Evolutionary conservation across 345 rosid species (phyloP), one percentile per base, ranked within the genome.

Genomic region (Psidium friedrichsthalianum): DNA sequence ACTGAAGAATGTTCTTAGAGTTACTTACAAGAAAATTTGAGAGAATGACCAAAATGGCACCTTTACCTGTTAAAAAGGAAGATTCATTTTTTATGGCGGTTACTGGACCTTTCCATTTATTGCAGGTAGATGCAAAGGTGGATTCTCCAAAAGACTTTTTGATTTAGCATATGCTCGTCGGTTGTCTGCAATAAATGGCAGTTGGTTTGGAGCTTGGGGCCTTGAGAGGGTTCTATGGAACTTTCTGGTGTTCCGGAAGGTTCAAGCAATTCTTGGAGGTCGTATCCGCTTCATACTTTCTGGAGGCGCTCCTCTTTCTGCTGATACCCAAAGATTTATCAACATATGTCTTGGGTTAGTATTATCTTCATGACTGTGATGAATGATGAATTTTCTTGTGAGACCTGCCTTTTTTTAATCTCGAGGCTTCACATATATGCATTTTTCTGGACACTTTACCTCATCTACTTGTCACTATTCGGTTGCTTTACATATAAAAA

Each of bases 291-390:
- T 95, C 90, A 88, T 98, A 93, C 95, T 98, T 81, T 98, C 99
- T 58, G 99, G 99, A 29, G 99, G 99, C 89, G 99, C 99, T 84
- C 99, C 99, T 83, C 95, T 98, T 89, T 95, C 98, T 87, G 94
- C 90, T 86, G 98, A 94, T 87, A 98, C 99, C 86, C 99, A 98
- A 90, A 96, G 99, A 94, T 98, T 96, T 90, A 96, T 98, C 92
- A 98, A 95, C 94, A 94, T 98, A 84, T 98, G 99, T 87, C 91
- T 98, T 87, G 98, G 99, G 99, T 96, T 89, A 90, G 95, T 90
- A 82, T 85, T 86, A 74, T 32, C 47, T 69, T 69, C 80, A 18
- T 69, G 59, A 56, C 27, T 56, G 59, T 56, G 80, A 69, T 69
- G 47, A 42, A 84, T 80, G 53, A 56, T 82, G 44, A 83, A 87